Evolutionary conservation across 352 stramenopile genomes (phyloP), one percentile per base, ranked within the genome.

Genomic region (Hyaloperonospora brassicae): DNA sequence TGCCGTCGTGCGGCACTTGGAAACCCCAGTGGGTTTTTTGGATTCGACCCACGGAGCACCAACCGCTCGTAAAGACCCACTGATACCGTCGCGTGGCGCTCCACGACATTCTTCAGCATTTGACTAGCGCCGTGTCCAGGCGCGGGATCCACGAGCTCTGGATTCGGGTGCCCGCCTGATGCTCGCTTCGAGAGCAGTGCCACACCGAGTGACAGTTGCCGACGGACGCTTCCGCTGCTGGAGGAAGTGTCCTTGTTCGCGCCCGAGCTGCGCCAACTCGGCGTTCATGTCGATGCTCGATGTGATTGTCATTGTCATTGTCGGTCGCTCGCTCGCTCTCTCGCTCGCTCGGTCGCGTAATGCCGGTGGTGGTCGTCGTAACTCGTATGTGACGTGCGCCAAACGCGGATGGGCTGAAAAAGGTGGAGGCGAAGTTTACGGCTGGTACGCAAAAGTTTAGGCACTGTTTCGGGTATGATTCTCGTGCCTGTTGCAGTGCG

Each of bases 241-340:
- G 47, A 90, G 61, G 36, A 93, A 93, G 30, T 75, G 63, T 59
- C 91, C 83, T 62, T 93, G 83, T 55, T 93, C 83, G 36, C 78
- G 73, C 17, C 91, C 66, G 36, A 93, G 75, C 55, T 79, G 77
- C 64, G 80, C 74, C 25, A 93, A 58, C 52, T 93, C 83, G 24
- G 72, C 77, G 45, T 93, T 78, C 59, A 93, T 64, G 56, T 93
- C 76, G 31, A 92, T 31, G 27, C 27, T 31, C 27, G 27, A 31
- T n/a, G n/a, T n/a, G n/a, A n/a, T n/a, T n/a, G n/a, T n/a, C n/a
- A n/a, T n/a, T 51, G 23, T 41, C 50, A 40, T 58, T 22, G 2
- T 43, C 47, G 17, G n/a, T n/a, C n/a, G n/a, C n/a, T n/a, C n/a
- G n/a, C n/a, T n/a, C n/a, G n/a, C n/a, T n/a, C n/a, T n/a, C n/a